Evolutionary conservation across 2,329 filamentous ascomycete species (phyloP), one percentile per base, ranked within the genome.

Genomic region (Pyrenochaeta sp.): DNA sequence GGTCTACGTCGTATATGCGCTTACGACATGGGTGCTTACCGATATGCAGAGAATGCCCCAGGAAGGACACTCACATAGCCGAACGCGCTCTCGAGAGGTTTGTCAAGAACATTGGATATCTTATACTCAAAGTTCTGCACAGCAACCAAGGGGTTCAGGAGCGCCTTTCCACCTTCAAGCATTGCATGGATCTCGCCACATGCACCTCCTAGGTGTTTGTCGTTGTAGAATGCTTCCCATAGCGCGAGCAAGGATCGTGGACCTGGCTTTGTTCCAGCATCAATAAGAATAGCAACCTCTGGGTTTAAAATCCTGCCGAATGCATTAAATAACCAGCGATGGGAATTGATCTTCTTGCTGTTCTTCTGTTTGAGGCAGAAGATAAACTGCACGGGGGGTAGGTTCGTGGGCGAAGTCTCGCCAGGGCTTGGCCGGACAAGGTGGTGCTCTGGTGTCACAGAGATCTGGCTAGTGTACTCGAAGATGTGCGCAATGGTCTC

Each of bases 121-220:
- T 99, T 99, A 85, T 99, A 99, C 85, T 99, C 95, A 75, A 98
- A 99, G 77, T 99, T 99, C 79, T 99, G 95, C 12, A 92, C 89
- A 12, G 95, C 95, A 54, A 99, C 92, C 20, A 99, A 85, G 14
- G 95, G 95, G 76, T 99, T 99, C 69, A 98, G 75, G 63, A 99
- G 83, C 78, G 97, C 97, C 77, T 86, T 90, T 79, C 94, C 94
- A 43, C 91, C 91, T 27, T 9, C 94, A 75, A 98, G 83, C 91
- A 98, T 97, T 54, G 95, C 95, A 77, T 99, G 95, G 61, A 99
- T 99, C 76, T 99, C 95, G 88, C 95, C 95, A 78, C 95, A 99
- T 76, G 95, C 94, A 79, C 95, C 95, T 67, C 95, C 95, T 10
- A 99, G 87, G 75, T 99, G 92, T 82, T 98, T 98, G 84, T 99